A percentile compares a stretch with the other conserved stretches of the same genome.
Evolutionary conservation across 192 early-diverging fungal species (phyloP).

Genomic region (Backusella circina): DNA sequence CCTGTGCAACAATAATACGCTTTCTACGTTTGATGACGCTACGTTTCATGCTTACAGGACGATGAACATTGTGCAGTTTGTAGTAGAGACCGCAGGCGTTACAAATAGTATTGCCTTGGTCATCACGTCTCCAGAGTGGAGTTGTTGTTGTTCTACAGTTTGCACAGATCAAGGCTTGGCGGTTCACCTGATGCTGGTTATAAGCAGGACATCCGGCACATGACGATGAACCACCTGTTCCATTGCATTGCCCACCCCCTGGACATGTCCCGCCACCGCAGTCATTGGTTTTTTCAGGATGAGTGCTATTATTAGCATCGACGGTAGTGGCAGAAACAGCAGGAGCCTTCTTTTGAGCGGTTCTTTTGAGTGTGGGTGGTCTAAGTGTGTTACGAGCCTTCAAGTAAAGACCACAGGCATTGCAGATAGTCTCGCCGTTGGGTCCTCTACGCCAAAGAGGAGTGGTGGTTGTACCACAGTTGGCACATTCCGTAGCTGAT

Average conservation of each 20-base stretch:
- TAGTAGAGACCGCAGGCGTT: constrained; percentile 90
- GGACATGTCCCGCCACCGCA: constrained; percentile 62
- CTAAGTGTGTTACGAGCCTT: constrained; percentile 50
- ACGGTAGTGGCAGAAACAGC: constrained; percentile 10
- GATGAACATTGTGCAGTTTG: constrained; percentile 76
- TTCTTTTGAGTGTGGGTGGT: constrained; percentile 48
- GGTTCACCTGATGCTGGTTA: constrained; percentile 64
- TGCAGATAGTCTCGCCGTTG: constrained; percentile 90
- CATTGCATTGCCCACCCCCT: constrained; percentile 74
- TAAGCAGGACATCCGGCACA: constrained; percentile 77
- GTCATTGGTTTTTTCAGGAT: constrained; percentile 5
- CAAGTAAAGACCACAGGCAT: constrained; percentile 82
- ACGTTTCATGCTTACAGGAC: constrained; percentile 80
- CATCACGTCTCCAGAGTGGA: constrained; percentile 77
- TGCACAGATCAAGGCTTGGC: constrained; percentile 59
- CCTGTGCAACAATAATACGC: constrained; percentile 41
- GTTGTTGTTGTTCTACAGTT: constrained; percentile 80
- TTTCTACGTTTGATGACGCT: constrained; percentile 74
- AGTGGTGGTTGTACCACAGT: constrained; percentile 89
- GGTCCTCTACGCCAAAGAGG: constrained; percentile 89
- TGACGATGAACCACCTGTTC: constrained; percentile 65
- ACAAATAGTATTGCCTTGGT: constrained; percentile 71
- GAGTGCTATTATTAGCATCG: not conserved
- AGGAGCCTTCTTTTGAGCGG: constrained; percentile 28
- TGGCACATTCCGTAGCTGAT: constrained; percentile 64